Percentiles rank a stretch among this genome's conserved stretches.
These are phyloP conservation scores for Davidsoniella eucalypti DNA, from an alignment of 2,329 filamentous ascomycete species.

Conservation along the genomic window DNA sequence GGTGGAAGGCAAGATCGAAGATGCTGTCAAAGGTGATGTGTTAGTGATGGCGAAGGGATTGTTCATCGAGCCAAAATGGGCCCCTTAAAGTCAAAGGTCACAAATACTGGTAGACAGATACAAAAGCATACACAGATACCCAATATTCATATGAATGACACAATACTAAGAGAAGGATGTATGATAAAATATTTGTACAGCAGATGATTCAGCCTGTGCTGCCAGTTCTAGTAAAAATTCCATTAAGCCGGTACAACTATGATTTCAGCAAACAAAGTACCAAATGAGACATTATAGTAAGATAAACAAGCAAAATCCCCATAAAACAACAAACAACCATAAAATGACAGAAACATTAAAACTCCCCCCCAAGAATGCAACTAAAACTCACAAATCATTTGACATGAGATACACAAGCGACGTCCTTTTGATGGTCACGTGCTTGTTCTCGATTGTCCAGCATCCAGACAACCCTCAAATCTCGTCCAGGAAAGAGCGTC, in stretches of 20 bases:
- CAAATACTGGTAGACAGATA: neutral
- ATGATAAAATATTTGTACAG: no score
- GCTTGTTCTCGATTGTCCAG: neutral
- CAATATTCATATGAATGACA: neutral
- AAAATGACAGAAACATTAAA: neutral
- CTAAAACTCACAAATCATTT: neutral
- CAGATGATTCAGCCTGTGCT: no score
- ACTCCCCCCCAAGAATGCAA: neutral
- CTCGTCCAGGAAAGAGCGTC: no score
- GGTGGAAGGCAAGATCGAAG: slow-evolving; percentile 13
- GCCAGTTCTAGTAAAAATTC: neutral
- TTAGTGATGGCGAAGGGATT: slow-evolving; percentile 13
- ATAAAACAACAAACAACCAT: slow-evolving; percentile 2
- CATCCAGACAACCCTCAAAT: neutral
- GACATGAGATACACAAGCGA: neutral
- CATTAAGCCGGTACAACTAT: neutral
- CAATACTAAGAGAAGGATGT: neutral
- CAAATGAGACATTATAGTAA: neutral
- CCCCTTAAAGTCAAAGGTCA: neutral
- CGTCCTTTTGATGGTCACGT: neutral
- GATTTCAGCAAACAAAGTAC: neutral
- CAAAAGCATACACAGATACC: neutral
- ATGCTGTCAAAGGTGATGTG: slow-evolving; percentile 10
- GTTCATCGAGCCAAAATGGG: slow-evolving; percentile 15
- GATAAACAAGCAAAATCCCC: neutral